A percentile compares a stretch with the other conserved stretches of the same genome.
Evolutionary conservation across 371 early-diverging fungal genomes (phyloP).

Genomic region (Haplosporangium sp.): DNA sequence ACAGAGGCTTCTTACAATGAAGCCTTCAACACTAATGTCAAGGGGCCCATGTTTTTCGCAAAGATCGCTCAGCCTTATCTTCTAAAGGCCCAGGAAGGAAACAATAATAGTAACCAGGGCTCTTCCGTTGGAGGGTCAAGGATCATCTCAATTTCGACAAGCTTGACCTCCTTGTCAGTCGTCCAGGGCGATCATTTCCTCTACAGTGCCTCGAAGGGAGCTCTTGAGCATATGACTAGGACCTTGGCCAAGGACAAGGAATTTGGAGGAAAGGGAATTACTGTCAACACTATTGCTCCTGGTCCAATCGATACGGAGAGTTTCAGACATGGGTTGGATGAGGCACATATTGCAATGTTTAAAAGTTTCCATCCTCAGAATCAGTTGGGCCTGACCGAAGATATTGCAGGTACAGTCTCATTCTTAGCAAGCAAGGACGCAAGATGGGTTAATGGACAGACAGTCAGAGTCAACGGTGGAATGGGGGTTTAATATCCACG

Average conservation of each 20-base stretch:
- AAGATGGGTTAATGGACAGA: conserved; percentile 37
- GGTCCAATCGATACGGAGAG: conserved; percentile 39
- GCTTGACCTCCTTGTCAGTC: conserved; percentile 14
- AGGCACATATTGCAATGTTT: conserved; percentile 9
- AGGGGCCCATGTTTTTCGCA: conserved; percentile 31
- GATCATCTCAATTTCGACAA: conserved; percentile 19
- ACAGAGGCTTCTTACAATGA: conserved; percentile 14
- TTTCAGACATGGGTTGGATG: conserved; percentile 8
- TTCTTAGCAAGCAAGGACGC: conserved; percentile 27
- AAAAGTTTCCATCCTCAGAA: conserved; percentile 13
- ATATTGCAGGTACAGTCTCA: conserved; percentile 19
- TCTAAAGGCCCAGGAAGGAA: conserved; percentile 2
- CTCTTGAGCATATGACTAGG: conserved; percentile 33
- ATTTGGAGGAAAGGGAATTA: conserved; percentile 29
- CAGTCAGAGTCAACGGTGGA: conserved; percentile 28
- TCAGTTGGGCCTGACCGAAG: conserved; percentile 17
- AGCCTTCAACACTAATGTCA: conserved; percentile 26
- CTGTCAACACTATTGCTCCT: conserved; percentile 33
- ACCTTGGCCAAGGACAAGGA: conserved; percentile 21
- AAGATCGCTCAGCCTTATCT: conserved; percentile 28
- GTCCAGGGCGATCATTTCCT: conserved; percentile 15
- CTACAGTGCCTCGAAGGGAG: conserved; percentile 33
- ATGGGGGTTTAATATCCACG: not conserved
- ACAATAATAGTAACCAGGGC: not conserved
- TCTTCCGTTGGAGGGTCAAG: conserved; percentile 5